Evolutionary conservation across 768 basidiomycete genomes (phyloP).

Genomic region (Lactifluus pinguis): DNA sequence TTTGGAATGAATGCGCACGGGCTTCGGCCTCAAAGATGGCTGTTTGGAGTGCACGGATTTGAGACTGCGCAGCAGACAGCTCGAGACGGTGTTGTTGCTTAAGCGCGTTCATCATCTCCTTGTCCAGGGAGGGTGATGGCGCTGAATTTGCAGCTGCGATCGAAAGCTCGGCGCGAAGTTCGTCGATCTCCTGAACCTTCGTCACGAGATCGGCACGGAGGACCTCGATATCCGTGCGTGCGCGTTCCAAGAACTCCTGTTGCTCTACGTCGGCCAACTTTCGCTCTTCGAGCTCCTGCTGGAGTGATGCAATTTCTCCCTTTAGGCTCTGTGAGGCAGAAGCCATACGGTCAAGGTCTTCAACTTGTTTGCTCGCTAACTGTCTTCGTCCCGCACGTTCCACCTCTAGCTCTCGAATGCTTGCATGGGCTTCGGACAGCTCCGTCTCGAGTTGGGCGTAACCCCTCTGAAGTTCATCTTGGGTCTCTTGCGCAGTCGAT

Average conservation of each 20-base stretch:
- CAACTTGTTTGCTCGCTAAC: constrained; percentile 42
- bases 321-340: constrained; percentile 36
- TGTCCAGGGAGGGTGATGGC: constrained; percentile 51
- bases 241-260: constrained; percentile 50
- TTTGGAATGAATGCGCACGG: constrained; percentile 55
- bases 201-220: constrained; percentile 51
- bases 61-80: constrained; percentile 69
- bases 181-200: constrained; percentile 61
- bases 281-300: constrained; percentile 43
- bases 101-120: constrained; percentile 62
- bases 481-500: constrained; percentile 37
- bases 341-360: constrained; percentile 50
- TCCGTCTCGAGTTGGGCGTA: constrained; percentile 55
- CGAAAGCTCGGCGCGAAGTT: constrained; percentile 39
- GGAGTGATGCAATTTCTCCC: constrained; percentile 46
- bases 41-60: constrained; percentile 69
- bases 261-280: constrained; percentile 48
- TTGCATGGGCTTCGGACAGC: constrained; percentile 44
- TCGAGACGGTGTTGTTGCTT: constrained; percentile 74
- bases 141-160: constrained; percentile 32
- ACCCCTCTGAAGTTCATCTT: constrained; percentile 52
- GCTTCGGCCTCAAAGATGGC: constrained; percentile 66
- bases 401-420: constrained; percentile 49
- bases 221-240: constrained; percentile 62
- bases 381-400: constrained; percentile 56